Conservation (phyloP, 306 rosid genomes). For the Malus domestica region DNA sequence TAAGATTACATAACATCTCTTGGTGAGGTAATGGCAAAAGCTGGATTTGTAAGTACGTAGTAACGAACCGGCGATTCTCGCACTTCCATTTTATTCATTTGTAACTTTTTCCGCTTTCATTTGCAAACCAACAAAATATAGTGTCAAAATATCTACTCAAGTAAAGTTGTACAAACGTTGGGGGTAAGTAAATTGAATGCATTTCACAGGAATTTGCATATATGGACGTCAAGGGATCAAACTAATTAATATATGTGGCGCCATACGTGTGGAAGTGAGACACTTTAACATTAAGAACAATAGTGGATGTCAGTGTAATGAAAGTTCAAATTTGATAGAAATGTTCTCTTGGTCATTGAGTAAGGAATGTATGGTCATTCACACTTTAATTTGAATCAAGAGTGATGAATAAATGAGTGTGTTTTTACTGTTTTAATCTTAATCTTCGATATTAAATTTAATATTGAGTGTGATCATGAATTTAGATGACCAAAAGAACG, state of each 20-base stretch:
- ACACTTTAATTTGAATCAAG: too few species aligned
- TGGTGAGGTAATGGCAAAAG: not conserved
- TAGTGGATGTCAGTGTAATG: not conserved
- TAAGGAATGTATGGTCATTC: too few species aligned
- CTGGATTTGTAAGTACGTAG: not conserved
- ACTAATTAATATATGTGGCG: not conserved
- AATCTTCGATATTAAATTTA: too few species aligned
- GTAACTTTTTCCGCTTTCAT: not conserved
- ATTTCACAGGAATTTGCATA: not conserved
- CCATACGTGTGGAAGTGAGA: not conserved
- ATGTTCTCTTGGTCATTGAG: too few species aligned
- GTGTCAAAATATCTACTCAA: not conserved
- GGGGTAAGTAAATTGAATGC: not conserved
- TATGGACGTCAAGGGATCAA: not conserved
- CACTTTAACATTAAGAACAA: not conserved
- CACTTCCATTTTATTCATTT: not conserved
- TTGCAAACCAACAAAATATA: not conserved
- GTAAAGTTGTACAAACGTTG: not conserved
- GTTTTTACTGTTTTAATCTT: not conserved
- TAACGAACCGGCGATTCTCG: not conserved
- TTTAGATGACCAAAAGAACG: too few species aligned
- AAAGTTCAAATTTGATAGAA: not conserved
- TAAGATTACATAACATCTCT: not conserved
- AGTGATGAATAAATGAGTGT: not conserved
- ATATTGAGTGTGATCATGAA: not conserved